A percentile compares a stretch with the other conserved stretches of the same genome.
phyloP scores from a whole-genome alignment of 1,284 basidiomycete genomes.

The Heterobasidion parviporum region DNA sequence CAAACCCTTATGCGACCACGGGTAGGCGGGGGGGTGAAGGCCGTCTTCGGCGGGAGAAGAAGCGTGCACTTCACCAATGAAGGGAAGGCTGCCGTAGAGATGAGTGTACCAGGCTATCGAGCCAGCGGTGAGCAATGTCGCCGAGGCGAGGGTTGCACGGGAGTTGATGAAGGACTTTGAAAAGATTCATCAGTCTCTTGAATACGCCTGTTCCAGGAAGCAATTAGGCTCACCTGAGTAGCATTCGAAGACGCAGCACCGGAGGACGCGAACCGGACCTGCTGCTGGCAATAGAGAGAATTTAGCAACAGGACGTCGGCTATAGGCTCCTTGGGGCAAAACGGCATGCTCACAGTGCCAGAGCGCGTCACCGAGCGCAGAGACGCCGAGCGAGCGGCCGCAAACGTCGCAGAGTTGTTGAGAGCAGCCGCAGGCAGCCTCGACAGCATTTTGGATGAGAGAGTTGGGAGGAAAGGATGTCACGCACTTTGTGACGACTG shows the following conservation, averaged over 20 bases:
- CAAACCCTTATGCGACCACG: slow-evolving; percentile 86
- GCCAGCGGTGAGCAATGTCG: slow-evolving; percentile 76
- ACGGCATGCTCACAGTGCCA: slow-evolving; percentile 28
- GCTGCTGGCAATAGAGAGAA: slow-evolving; percentile 16
- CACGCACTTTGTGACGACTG: slow-evolving; percentile 15
- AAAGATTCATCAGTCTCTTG: not conserved
- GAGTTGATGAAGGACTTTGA: slow-evolving; percentile 52
- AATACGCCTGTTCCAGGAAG: not conserved
- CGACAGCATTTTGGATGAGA: slow-evolving; percentile 58
- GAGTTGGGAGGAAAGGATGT: slow-evolving; percentile 29
- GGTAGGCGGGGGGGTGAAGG: slow-evolving; percentile 83
- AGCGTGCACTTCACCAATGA: slow-evolving; percentile 83
- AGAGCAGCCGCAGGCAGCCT: slow-evolving; percentile 66
- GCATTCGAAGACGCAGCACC: slow-evolving; percentile 42
- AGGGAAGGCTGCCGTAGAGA: slow-evolving; percentile 84
- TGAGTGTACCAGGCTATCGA: slow-evolving; percentile 95
- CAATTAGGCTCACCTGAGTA: slow-evolving; percentile 40
- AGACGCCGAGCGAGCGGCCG: slow-evolving; percentile 28
- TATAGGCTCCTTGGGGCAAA: not conserved
- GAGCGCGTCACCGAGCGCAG: slow-evolving; percentile 32
- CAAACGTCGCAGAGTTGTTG: slow-evolving; percentile 38
- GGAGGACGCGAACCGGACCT: slow-evolving; percentile 66
- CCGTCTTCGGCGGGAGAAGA: slow-evolving; percentile 91
- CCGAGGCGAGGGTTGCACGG: slow-evolving; percentile 70
- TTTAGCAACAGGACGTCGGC: slow-evolving; percentile 2